A percentile compares a stretch with the other conserved stretches of the same genome.
phyloP scores from a whole-genome alignment of 768 basidiomycete genomes.

The Boletellus sp. region DNA sequence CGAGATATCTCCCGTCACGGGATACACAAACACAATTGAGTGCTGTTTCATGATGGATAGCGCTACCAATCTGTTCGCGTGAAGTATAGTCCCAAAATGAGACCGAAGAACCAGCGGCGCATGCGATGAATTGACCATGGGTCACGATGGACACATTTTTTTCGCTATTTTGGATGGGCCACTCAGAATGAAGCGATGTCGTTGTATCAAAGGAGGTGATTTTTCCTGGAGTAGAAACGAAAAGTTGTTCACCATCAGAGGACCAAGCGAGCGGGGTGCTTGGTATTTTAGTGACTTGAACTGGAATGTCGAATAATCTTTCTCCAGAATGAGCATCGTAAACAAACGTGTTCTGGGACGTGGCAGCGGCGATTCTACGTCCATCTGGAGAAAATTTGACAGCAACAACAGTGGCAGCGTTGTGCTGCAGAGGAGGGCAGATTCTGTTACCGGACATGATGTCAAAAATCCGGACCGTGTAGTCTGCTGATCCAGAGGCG shows the following conservation, averaged over 20 bases:
- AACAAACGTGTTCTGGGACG: not conserved
- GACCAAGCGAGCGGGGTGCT: not conserved
- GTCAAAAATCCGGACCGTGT: not conserved
- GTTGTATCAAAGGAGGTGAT: not conserved
- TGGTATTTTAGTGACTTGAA: not conserved
- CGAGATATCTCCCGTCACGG: conserved; percentile 5
- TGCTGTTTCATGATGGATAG: not conserved
- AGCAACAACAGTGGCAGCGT: not conserved
- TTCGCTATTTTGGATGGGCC: conserved; percentile 1
- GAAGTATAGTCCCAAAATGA: conserved; percentile 9
- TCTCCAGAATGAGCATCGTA: not conserved
- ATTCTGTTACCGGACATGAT: not conserved
- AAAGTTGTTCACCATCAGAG: not conserved
- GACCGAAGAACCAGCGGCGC: conserved; percentile 1
- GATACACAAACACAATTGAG: conserved; percentile 1
- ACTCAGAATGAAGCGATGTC: not conserved
- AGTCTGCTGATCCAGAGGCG: not conserved
- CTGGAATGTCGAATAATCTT: not conserved
- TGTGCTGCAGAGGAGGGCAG: not conserved
- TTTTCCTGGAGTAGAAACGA: not conserved
- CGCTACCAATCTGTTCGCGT: not conserved
- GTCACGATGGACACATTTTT: not conserved
- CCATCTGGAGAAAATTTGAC: conserved; percentile 3
- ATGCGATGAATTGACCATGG: not conserved
- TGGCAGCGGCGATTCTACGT: not conserved